Base-by-base conservation (phyloP, 495 filamentous ascomycete species). In the Penicillium bovifimosum region DNA sequence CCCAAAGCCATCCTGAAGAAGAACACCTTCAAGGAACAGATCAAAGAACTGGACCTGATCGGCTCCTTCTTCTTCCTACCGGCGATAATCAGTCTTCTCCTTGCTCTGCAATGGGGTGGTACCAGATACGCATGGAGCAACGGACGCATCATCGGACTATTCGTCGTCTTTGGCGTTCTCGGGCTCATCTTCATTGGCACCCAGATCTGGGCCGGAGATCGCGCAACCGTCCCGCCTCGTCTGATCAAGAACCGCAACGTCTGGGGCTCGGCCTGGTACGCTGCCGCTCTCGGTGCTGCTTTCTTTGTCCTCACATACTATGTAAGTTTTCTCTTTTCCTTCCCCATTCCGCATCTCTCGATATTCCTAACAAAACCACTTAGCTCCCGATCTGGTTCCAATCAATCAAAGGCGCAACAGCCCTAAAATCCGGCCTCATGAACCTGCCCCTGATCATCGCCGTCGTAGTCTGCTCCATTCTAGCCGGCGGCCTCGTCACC, bases 381-480 rank as follows among this genome's bases (percentile, higher is more conserved):
- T 86, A 86, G 74, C 68, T 95, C 16, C 90, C 91, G 0, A 86
- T 92, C 57, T 96, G 86, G 86, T 95, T 96, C 76, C 91, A 96
- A 61, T 81, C 88, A 6, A 83, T 96, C 65, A 85, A 91, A 63
- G 80, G 77, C 42, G 80, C 79, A 0, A 73, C 73, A 0, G 86
- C 90, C 10, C 79, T 82, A 10, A 71, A 80, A 32, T 90, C 86
- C 0, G 91, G 91, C 17, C 86, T 95, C 63, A 80, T 81, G 66
- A 88, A 84, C 54, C 69, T 96, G 9, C 90, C 90, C 0, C 75
- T 87, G 66, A 79, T 95, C 16, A 73, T 92, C 16, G 62, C 68
- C 3, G 66, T 83, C 3, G 82, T 88, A 13, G 41, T 91, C 16
- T 60, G 76, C 34, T 81, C 82, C 2, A 74, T 95, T 11, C 17